phyloP scores from a whole-genome alignment of 768 basidiomycete genomes.

The Austroboletus eburneus region DNA sequence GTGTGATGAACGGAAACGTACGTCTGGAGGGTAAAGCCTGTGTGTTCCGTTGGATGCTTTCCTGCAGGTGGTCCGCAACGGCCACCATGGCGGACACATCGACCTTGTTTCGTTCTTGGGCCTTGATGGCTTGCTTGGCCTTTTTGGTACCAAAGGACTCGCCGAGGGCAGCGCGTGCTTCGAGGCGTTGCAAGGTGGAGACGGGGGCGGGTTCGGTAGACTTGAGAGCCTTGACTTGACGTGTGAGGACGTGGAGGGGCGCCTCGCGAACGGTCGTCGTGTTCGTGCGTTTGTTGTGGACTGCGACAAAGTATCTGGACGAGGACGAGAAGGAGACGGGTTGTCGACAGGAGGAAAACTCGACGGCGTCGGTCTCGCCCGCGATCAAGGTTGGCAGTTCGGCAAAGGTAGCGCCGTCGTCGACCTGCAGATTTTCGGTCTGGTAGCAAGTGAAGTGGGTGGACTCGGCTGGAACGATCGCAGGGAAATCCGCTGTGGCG shows the following conservation, averaged over 20 bases:
- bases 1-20: slow-evolving; percentile 33
- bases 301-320: slow-evolving; percentile 74
- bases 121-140: slow-evolving; percentile 79
- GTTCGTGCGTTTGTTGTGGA: slow-evolving; percentile 74
- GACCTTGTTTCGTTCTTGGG: slow-evolving; percentile 84
- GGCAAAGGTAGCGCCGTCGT: slow-evolving; percentile 30
- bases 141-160: slow-evolving; percentile 96
- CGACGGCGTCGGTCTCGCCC: slow-evolving; percentile 81
- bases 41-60: slow-evolving; percentile 73
- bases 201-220: slow-evolving; percentile 48
- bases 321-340: slow-evolving; percentile 21
- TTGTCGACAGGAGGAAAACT: slow-evolving; percentile 62
- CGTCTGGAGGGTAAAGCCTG: slow-evolving; percentile 66
- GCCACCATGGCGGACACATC: slow-evolving; percentile 86
- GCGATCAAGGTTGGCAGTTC: slow-evolving; percentile 47
- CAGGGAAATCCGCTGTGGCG: slow-evolving; percentile 58
- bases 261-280: slow-evolving; percentile 66
- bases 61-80: slow-evolving; percentile 77
- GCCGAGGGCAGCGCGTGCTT: slow-evolving; percentile 75
- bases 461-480: slow-evolving; percentile 50
- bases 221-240: slow-evolving; percentile 83
- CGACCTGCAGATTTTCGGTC: slow-evolving; percentile 29
- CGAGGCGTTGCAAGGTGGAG: slow-evolving; percentile 47
- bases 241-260: slow-evolving; percentile 64
- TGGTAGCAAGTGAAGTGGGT: slow-evolving; percentile 63